Evolutionary conservation across 192 early-diverging fungal genomes (phyloP).

Genomic region (Phycomyces nitens): DNA sequence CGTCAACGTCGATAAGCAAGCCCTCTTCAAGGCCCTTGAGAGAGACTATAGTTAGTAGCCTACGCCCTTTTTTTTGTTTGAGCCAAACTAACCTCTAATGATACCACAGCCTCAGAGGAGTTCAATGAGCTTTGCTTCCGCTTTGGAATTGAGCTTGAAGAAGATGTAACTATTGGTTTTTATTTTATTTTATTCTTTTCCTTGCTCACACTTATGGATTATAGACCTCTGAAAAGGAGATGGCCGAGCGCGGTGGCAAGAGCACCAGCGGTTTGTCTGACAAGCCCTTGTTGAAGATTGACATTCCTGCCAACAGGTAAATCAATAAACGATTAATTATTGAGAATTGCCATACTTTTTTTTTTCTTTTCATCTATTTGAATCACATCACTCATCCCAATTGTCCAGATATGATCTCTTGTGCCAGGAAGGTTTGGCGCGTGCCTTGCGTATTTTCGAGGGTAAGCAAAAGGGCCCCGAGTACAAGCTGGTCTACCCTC

Average conservation of each 20-base stretch:
- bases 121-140: constrained; percentile 99
- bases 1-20: constrained; percentile 88
- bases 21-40: constrained; percentile 80
- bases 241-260: constrained; percentile 64
- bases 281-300: constrained; percentile 86
- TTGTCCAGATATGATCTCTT: constrained; percentile 86
- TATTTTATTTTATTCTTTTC: constrained; percentile 1
- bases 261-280: constrained; percentile 62
- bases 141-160: constrained; percentile 98
- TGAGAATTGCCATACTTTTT: background rate
- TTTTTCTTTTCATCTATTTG: too few species aligned
- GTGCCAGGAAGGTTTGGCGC: constrained; percentile 92
- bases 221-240: constrained; percentile 78
- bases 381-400: background rate
- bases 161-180: constrained; percentile 66
- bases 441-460: constrained; percentile 83
- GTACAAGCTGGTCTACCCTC: constrained; percentile 61
- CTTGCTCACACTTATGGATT: background rate
- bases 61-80: background rate
- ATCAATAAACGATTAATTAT: too few species aligned
- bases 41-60: constrained; percentile 64
- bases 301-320: constrained; percentile 94
- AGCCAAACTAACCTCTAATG: too few species aligned
- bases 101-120: constrained; percentile 63
- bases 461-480: constrained; percentile 65